phyloP scores from a whole-genome alignment of 179 eudicot genomes.

The Camellia oleifera region DNA sequence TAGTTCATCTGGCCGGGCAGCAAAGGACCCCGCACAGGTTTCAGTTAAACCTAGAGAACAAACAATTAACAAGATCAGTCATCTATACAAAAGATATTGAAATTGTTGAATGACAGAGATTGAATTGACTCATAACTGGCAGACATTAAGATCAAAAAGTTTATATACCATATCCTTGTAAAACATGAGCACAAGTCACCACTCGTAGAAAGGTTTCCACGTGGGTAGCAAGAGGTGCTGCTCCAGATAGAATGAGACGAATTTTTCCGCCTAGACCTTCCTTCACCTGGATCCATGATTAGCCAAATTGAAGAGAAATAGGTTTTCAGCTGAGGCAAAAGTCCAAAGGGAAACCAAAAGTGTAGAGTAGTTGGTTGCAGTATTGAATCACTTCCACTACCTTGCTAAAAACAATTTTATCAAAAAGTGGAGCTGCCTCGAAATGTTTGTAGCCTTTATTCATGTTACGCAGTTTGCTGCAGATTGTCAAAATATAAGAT shows the following conservation, averaged over 20 bases:
- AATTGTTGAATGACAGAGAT: not conserved
- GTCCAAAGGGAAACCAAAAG: not conserved
- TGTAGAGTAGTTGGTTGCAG: slow-evolving; percentile 10
- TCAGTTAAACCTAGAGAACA: slow-evolving; percentile 71
- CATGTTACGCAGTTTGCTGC: slow-evolving; percentile 87
- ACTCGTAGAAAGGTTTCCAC: slow-evolving; percentile 85
- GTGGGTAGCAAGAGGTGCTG: slow-evolving; percentile 82
- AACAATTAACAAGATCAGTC: slow-evolving; percentile 8
- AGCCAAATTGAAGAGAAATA: not conserved
- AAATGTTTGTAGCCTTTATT: slow-evolving; percentile 67
- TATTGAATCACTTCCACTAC: slow-evolving; percentile 22
- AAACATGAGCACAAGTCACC: slow-evolving; percentile 82
- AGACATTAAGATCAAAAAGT: not conserved
- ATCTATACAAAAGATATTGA: not conserved
- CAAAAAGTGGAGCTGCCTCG: slow-evolving; percentile 77
- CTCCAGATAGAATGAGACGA: slow-evolving; percentile 89
- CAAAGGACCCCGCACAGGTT: slow-evolving; percentile 92
- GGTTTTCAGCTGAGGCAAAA: not conserved
- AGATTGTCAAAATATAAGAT: not conserved
- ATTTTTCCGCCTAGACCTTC: slow-evolving; percentile 90
- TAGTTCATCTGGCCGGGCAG: slow-evolving; percentile 67
- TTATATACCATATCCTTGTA: slow-evolving; percentile 86
- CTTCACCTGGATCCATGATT: slow-evolving; percentile 50
- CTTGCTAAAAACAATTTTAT: slow-evolving; percentile 86
- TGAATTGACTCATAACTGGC: not conserved